Percentiles rank a stretch among this genome's conserved stretches.
These are phyloP conservation scores for Suhomyces canberraensis DNA, from an alignment of 805 yeast species.

Conservation along the genomic window DNA sequence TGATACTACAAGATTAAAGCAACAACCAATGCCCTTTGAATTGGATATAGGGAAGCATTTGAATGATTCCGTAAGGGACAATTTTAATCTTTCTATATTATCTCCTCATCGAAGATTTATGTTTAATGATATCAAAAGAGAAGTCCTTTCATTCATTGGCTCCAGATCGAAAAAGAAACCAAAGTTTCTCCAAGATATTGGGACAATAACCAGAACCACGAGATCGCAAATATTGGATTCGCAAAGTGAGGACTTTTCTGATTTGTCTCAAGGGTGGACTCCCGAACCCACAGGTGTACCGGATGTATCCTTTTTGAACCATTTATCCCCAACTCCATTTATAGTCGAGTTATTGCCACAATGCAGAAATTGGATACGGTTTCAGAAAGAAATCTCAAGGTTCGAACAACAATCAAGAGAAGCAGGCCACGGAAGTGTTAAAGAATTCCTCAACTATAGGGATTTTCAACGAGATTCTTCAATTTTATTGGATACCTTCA, in stretches of 20 bases:
- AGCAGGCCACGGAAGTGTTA: constrained; percentile 19
- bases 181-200: constrained; percentile 24
- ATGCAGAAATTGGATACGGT: constrained; percentile 31
- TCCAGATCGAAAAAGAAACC: constrained; percentile 36
- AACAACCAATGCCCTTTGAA: constrained; percentile 37
- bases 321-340: constrained; percentile 24
- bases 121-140: constrained; percentile 10
- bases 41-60: constrained; percentile 27
- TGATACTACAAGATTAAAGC: constrained; percentile 26
- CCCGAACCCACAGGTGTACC: constrained; percentile 28
- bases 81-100: neutral
- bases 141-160: constrained; percentile 22
- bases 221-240: constrained; percentile 8
- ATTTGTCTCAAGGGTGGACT: constrained; percentile 6
- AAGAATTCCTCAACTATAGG: constrained; percentile 31
- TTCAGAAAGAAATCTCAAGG: constrained; percentile 25
- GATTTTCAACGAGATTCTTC: constrained; percentile 26
- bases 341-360: constrained; percentile 31
- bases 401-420: constrained; percentile 16
- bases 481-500: constrained; percentile 13
- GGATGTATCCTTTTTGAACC: constrained; percentile 30
- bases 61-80: neutral
- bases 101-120: neutral
- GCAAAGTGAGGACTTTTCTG: neutral
- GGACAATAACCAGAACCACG: constrained; percentile 15